A percentile compares a stretch with the other conserved stretches of the same genome.
Conservation (phyloP, 176 grass and related monocot species). For the Neostapfia colusana region DNA sequence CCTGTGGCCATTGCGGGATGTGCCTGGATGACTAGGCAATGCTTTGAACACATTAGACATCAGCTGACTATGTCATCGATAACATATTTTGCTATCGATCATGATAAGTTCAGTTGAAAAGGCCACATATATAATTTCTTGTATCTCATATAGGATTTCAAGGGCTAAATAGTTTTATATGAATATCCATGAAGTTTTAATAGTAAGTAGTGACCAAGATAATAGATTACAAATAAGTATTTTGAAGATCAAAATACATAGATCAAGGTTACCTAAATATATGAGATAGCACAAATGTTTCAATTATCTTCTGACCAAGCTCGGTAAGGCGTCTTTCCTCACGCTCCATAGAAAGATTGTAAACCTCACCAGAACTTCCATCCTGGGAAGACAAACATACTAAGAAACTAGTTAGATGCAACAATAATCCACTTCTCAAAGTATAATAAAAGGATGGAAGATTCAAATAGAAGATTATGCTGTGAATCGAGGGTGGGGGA, state of each 20-base stretch:
- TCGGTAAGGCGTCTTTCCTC: conserved; percentile 92
- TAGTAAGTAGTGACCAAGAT: neutral
- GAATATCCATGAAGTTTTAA: neutral
- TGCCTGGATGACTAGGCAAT: no score
- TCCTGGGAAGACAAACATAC: conserved; percentile 48
- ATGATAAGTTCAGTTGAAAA: no score
- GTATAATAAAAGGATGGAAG: neutral
- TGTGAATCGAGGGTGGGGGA: no score
- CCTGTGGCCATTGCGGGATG: no score
- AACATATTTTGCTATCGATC: no score
- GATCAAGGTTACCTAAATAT: conserved; percentile 72
- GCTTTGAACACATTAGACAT: no score
- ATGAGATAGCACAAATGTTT: conserved; percentile 86
- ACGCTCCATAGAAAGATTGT: conserved; percentile 84
- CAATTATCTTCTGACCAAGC: conserved; percentile 87
- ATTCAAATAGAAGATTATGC: neutral
- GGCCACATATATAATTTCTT: no score
- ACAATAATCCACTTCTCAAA: conserved; percentile 27
- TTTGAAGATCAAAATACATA: conserved; percentile 6
- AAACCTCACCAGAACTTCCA: conserved; percentile 81
- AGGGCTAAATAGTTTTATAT: no score
- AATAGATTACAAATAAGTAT: conserved; percentile 32
- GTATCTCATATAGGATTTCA: no score
- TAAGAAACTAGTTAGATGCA: conserved; percentile 27
- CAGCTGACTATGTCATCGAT: no score